phyloP scores from a whole-genome alignment of 1,139 yeast species.

The Scheffersomyces titani region DNA sequence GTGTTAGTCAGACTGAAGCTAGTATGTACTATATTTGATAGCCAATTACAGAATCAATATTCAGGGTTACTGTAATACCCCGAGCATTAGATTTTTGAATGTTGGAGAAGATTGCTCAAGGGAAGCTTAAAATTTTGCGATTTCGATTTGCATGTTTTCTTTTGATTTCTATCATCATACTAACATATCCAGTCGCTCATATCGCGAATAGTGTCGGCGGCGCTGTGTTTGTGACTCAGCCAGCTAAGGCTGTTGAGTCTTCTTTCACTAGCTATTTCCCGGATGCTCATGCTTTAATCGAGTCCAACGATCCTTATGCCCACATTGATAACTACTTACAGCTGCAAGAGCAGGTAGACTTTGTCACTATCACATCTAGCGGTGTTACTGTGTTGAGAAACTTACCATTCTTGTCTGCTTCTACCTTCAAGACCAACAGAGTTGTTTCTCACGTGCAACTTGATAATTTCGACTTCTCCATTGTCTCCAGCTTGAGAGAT shows the following conservation, averaged over 20 bases:
- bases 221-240: constrained; percentile 43
- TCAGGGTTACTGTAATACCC: too few relatives aligned
- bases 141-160: not conserved
- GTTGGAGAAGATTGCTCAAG: not conserved
- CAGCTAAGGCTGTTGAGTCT: constrained; percentile 47
- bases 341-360: constrained; percentile 18
- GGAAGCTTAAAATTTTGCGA: not conserved
- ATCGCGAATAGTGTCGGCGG: constrained; percentile 24
- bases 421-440: constrained; percentile 40
- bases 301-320: constrained; percentile 56
- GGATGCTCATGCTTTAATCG: constrained; percentile 36
- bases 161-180: constrained; percentile 4
- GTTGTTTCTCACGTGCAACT: constrained; percentile 66
- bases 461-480: constrained; percentile 58
- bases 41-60: not conserved
- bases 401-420: constrained; percentile 55
- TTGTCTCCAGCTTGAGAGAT: constrained; percentile 71
- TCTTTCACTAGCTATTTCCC: constrained; percentile 26
- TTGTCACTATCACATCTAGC: constrained; percentile 54
- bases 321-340: constrained; percentile 35
- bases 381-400: constrained; percentile 52
- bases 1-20: constrained; percentile 14
- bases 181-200: constrained; percentile 12
- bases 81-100: too few relatives aligned
- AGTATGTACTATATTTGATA: constrained; percentile 7